Evolutionary conservation across 73 alveolate genomes (phyloP).

Genomic region (Paramecium pentaurelia): DNA sequence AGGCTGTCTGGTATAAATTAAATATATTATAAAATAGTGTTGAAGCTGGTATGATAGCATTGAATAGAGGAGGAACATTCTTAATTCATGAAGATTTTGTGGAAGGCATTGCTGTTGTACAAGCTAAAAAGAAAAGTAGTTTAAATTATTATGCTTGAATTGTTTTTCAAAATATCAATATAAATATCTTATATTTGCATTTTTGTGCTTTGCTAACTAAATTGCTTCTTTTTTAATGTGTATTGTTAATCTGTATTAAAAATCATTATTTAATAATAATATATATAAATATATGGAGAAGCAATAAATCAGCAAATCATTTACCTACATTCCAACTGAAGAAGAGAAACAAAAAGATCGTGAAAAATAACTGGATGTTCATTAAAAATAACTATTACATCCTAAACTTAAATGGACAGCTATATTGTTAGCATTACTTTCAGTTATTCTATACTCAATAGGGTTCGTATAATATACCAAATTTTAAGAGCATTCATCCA

Average conservation of each 20-base stretch:
- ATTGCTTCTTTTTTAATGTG: not conserved
- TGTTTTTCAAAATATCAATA: not conserved
- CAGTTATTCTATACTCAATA: not conserved
- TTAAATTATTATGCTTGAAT: conserved; percentile 61
- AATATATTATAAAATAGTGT: not conserved
- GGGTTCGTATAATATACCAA: not conserved
- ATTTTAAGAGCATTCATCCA: not conserved
- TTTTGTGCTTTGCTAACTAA: not conserved
- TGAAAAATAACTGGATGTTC: not conserved
- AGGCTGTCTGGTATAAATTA: conserved; percentile 50
- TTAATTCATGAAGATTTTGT: conserved; percentile 62
- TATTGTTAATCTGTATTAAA: not conserved
- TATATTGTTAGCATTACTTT: not conserved
- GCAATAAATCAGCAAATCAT: not conserved
- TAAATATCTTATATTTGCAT: not conserved
- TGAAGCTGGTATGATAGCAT: conserved; percentile 64
- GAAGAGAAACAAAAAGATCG: not conserved
- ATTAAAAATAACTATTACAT: not conserved
- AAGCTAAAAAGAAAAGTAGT: conserved; percentile 62
- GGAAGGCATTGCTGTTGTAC: conserved; percentile 60
- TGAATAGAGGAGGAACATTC: conserved; percentile 60
- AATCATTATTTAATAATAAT: not conserved
- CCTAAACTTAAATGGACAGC: conserved; percentile 2
- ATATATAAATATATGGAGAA: not conserved
- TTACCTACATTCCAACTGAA: not conserved